Base-by-base conservation (phyloP, 73 alveolate genomes). In the Paramecium sonneborni region DNA sequence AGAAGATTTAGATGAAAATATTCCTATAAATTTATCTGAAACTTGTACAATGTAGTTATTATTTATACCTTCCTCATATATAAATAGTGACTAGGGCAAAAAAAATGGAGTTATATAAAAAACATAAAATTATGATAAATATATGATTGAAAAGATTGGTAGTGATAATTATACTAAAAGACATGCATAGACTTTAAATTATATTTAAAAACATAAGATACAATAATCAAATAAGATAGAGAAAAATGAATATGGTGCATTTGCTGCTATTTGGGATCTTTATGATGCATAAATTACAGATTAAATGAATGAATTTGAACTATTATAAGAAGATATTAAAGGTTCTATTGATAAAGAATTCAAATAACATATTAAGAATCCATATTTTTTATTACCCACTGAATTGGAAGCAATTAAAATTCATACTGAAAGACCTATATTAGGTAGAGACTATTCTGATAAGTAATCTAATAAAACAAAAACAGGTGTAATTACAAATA, bases 21-120 rank as follows among this genome's bases (percentile, higher is more conserved):
- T 95, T 15, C 97, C 95, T 35, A 96, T 96, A 24, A 95, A 95
- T 38, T 91, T 96, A 38, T 48, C 76, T 30, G 99, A 96, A 85
- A 94, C 98, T 24, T 95, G 95, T 32, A 96, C 99, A 21, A 57
- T 94, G 35, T 72, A 88, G 14, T 68, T 96, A 34, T 32, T 96
- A 12, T 88, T 72, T 70, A 94, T 92, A 89, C 94, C 94, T 1
- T 88, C 94, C 18, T 88, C 94, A 20, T 88, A 30, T 48, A 39
- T 88, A 4, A 88, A 82, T n/a, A 43, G 37, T 26, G 94, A 88
- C 20, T 20, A 69, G 41, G 92, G 93, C 23, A 85, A 86, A 86
- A 74, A 94, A 69, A 48, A 92, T 94, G 74, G 90, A 34, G 82
- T 89, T 38, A 82, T 89, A 88, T 43, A 86, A 57, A 84, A 57